phyloP scores from a whole-genome alignment of 345 rosid genomes.

The Brassica napus region Da-Ae NC_063449.1:6433001-6433500 shows the following conservation, averaged over 20 bases:
- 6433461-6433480: background rate
- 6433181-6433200: background rate
- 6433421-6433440: conserved; percentile 57
- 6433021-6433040: background rate
- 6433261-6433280: conserved; percentile 90
- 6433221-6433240: background rate
- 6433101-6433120: conserved; percentile 63
- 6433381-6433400: conserved; percentile 85
- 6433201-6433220: background rate
- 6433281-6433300: conserved; percentile 85
- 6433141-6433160: conserved; percentile 15
- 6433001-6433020: conserved; percentile 1
- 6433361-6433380: conserved; percentile 86
- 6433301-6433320: conserved; percentile 79
- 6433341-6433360: conserved; percentile 59
- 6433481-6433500: background rate
- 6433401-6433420: conserved; percentile 84
- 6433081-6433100: conserved; percentile 72
- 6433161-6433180: background rate
- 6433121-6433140: conserved; percentile 85
- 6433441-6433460: background rate
- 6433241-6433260: conserved; percentile 91
- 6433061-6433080: conserved; percentile 66
- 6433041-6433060: background rate
- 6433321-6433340: conserved; percentile 76